phyloP scores from a whole-genome alignment of 495 filamentous ascomycete genomes.

The Glutinoglossum americanum region DNA sequence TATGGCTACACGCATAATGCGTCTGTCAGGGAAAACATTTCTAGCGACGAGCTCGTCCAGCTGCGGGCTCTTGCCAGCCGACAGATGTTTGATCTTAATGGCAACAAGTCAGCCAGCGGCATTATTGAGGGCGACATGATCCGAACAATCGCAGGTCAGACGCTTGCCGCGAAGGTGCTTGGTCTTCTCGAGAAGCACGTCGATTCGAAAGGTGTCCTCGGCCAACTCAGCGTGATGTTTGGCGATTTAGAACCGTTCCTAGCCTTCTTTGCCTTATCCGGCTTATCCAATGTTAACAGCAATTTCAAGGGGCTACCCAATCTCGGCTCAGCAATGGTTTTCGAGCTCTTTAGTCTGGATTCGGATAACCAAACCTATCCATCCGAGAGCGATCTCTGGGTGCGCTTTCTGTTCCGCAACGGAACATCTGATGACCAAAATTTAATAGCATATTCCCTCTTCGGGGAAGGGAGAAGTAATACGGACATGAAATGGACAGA shows the following conservation, averaged over 20 bases:
- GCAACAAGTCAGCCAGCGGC: constrained; percentile 28
- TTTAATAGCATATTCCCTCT: constrained; percentile 41
- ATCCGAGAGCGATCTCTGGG: constrained; percentile 31
- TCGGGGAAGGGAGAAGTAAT: constrained; percentile 30
- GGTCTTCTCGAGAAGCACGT: constrained; percentile 33
- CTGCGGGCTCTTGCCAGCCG: constrained; percentile 42
- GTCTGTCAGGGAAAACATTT: constrained; percentile 33
- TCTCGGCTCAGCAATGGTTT: constrained; percentile 44
- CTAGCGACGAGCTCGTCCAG: constrained; percentile 26
- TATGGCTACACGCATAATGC: constrained; percentile 52
- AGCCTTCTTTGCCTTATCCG: constrained; percentile 49
- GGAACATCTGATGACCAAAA: constrained; percentile 33
- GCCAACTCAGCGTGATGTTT: constrained; percentile 43
- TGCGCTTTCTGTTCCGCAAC: constrained; percentile 62
- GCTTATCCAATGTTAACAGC: constrained; percentile 28
- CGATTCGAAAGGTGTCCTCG: constrained; percentile 15
- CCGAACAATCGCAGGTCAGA: constrained; percentile 40
- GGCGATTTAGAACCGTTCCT: constrained; percentile 51
- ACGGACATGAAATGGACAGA: constrained; percentile 34
- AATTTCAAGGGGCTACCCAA: constrained; percentile 51
- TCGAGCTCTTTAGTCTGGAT: constrained; percentile 51
- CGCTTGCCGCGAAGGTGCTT: constrained; percentile 38
- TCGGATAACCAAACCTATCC: constrained; percentile 27
- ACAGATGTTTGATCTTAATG: constrained; percentile 42
- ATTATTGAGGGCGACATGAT: constrained; percentile 27